Percentiles rank a stretch among this genome's conserved stretches.
Evolutionary conservation across 2,329 filamentous ascomycete genomes (phyloP).

Genomic region (Didymella segeticola): DNA sequence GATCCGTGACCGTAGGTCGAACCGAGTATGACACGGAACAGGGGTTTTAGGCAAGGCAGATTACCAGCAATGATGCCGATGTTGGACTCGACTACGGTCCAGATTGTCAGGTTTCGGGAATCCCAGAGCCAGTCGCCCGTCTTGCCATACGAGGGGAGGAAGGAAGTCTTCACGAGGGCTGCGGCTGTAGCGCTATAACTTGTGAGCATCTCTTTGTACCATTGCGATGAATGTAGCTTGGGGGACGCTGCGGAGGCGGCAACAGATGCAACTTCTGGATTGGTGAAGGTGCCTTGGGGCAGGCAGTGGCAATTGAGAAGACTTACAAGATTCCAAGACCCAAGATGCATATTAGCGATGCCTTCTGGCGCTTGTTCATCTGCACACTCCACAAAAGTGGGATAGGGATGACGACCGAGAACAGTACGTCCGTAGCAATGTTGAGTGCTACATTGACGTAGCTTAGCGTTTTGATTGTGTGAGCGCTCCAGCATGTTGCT

Average conservation of each 20-base stretch:
- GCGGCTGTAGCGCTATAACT: conserved; percentile 46
- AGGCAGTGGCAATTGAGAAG: not conserved
- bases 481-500: conserved; percentile 52
- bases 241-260: no score
- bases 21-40: conserved; percentile 49
- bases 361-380: conserved; percentile 52
- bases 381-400: conserved; percentile 42
- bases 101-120: conserved; percentile 56
- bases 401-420: conserved; percentile 50
- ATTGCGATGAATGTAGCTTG: no score
- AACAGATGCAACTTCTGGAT: no score
- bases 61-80: conserved; percentile 54
- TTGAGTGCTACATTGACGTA: conserved; percentile 56
- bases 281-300: not conserved
- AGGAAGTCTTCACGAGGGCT: conserved; percentile 50
- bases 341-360: conserved; percentile 52
- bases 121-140: conserved; percentile 50
- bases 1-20: conserved; percentile 37
- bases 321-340: conserved; percentile 52
- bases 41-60: conserved; percentile 52
- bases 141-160: conserved; percentile 46
- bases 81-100: conserved; percentile 55
- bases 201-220: no score
- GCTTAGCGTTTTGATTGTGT: conserved; percentile 52
- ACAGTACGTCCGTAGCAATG: conserved; percentile 52